A percentile compares a stretch with the other conserved stretches of the same genome.
Conservation (phyloP, 805 yeast species). For the Candida boidinii region DNA sequence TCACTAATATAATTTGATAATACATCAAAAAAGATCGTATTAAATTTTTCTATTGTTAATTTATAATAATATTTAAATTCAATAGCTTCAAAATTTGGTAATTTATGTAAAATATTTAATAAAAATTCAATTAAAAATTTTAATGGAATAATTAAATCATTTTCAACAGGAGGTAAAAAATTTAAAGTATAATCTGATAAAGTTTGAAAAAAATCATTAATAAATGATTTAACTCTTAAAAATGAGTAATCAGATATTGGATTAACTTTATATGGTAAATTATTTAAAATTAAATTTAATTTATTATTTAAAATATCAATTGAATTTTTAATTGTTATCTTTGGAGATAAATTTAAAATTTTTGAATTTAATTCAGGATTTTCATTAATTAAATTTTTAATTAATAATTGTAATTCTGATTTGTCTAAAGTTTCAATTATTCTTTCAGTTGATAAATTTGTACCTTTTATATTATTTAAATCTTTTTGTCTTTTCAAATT, state of each 20-base stretch:
- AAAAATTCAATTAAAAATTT: constrained; percentile 53
- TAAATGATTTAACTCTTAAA: constrained; percentile 57
- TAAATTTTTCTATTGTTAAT: constrained; percentile 25
- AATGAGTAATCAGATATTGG: constrained; percentile 67
- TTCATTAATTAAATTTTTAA: constrained; percentile 41
- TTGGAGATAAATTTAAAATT: constrained; percentile 45
- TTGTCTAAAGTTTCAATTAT: constrained; percentile 63
- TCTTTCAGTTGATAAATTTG: constrained; percentile 52
- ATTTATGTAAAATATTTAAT: constrained; percentile 46
- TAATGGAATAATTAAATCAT: constrained; percentile 43
- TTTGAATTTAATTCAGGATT: constrained; percentile 57
- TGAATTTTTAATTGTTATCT: constrained; percentile 45
- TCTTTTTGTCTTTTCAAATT: constrained; percentile 20
- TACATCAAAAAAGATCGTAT: constrained; percentile 18
- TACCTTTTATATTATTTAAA: constrained; percentile 33
- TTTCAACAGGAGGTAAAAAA: constrained; percentile 65
- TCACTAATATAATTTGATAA: constrained; percentile 19
- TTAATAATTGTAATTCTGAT: constrained; percentile 40
- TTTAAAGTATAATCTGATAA: constrained; percentile 67
- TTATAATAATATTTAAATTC: constrained; percentile 40
- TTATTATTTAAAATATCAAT: constrained; percentile 40
- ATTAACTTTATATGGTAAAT: constrained; percentile 73
- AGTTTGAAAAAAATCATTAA: constrained; percentile 62
- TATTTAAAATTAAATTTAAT: constrained; percentile 32
- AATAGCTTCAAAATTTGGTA: constrained; percentile 57